Base-by-base conservation (phyloP, 805 yeast genomes). In the Saturnispora halmiae region DNA sequence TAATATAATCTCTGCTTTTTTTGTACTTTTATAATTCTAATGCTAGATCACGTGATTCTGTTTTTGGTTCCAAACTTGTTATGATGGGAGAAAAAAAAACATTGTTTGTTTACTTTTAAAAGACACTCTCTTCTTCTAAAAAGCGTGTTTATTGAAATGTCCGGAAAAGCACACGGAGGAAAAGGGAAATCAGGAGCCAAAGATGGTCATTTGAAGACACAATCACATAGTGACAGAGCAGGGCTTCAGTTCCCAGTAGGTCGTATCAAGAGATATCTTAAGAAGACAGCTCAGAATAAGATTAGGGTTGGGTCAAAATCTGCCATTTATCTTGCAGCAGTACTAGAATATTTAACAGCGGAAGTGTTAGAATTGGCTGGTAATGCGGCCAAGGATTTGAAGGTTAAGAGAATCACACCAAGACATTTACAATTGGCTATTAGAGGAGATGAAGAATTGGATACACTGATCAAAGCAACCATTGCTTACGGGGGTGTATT, bases 161-260 rank as follows among this genome's bases (percentile, higher is more conserved):
- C 95, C 41, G 96, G 97, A 52, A 90, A 90, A 76, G 65, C 54
- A 36, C 66, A 61, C 50, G 96, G 97, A 52, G 96, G 96, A 59
- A 90, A 88, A 68, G 96, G 96, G 53, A 88, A 88, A 64, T 79
- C 94, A 20, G 85, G 94, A 26, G 84, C 84, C 60, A 82, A 80
- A 62, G 82, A 72, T 44, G 64, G 65, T 24, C 56, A 60, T 14
- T 49, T 62, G 34, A 66, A 69, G 37, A 73, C 90, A 18, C 88
- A 82, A 53, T 83, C 95, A 11, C 94, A 88, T 53, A 84, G 95
- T 5, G 94, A 95, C 8, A 79, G 94, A 63, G 96, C 96, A 21
- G 96, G 96, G 20, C 69, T 87, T 61, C 92, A 82, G 62, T 92
- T 92, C 69, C 99, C 99, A 38, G 97, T 94, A 29, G 99, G 99